Evolutionary conservation across 177 flowering plant species (phyloP), one percentile per base, ranked within the genome.

Genomic region (Vitis hybrid): DNA sequence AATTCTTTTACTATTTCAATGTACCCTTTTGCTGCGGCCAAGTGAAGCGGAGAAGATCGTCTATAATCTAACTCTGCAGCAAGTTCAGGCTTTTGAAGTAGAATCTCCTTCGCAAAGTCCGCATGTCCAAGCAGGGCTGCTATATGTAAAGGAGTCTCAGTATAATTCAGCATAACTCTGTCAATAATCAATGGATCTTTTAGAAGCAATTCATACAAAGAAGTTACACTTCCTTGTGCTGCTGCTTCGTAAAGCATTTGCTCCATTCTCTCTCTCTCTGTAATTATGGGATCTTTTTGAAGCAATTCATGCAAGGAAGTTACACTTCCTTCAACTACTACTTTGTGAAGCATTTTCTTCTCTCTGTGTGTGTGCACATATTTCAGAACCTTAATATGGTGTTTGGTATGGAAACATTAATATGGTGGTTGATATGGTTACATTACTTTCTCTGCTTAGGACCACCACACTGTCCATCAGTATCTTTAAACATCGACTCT

Each of bases 231-330:
- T 10, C 72, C 72, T 51, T 22, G 19, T 3, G 50, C 26, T 10
- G 72, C 65, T 20, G 72, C 72, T 51, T 69, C 48, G 13, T 60
- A 29, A 50, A 69, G 65, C 58, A 39, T 60, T 12, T 20, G 16
- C 53, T 69, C 72, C 72, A 69, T 69, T 29, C 31, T 29, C 31
- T 29, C 31, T 29, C 31, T 29, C 31, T 29, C 5, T 3, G 5
- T 3, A 29, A 29, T 29, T 29, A 29, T 29, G 31, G 31, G 31
- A 29, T 29, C 31, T 29, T 29, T 29, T 29, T 29, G 31, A 29
- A 26, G 29, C 29, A 26, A 26, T 26, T 26, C 29, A 26, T 26
- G 29, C 29, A 26, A 26, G 29, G 29, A 26, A 26, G 29, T 26
- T 26, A 26, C 29, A 26, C 29, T 26, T 26, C 29, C 29, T 26